These are phyloP conservation scores for Penicillium samsonianum DNA, from an alignment of 495 filamentous ascomycete species.

Conservation along the genomic window DNA sequence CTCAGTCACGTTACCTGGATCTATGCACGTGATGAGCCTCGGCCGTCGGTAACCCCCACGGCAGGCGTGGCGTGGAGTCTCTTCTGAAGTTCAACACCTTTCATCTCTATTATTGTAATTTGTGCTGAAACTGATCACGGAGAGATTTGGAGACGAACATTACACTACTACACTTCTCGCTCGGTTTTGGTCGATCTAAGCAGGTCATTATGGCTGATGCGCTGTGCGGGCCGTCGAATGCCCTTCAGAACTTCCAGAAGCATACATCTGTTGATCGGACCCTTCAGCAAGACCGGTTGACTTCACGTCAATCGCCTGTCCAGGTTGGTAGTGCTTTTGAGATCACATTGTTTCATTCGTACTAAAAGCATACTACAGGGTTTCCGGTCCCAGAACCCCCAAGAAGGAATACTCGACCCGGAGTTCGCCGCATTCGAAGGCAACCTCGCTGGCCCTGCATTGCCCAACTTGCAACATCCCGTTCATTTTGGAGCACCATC, in stretches of 20 bases:
- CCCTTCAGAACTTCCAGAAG: constrained; percentile 80
- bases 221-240: constrained; percentile 87
- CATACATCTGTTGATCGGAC: constrained; percentile 76
- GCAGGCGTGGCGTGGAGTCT: constrained; percentile 6
- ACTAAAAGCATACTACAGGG: constrained; percentile 43
- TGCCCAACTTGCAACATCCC: constrained; percentile 36
- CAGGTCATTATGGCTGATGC: constrained; percentile 68
- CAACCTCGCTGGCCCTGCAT: constrained; percentile 36
- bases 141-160: not conserved
- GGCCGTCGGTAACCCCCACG: constrained; percentile 31
- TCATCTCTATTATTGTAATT: not conserved
- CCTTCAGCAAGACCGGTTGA: constrained; percentile 80
- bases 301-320: constrained; percentile 51
- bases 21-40: constrained; percentile 32
- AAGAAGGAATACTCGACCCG: constrained; percentile 58
- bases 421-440: constrained; percentile 75
- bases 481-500: constrained; percentile 26
- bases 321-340: constrained; percentile 46
- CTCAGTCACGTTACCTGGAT: constrained; percentile 22
- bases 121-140: not conserved
- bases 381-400: constrained; percentile 62
- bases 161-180: not conserved
- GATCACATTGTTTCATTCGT: not conserved
- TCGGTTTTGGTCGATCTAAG: not conserved
- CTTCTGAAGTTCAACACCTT: not conserved